Evolutionary conservation across 1,139 yeast genomes (phyloP), one percentile per base, ranked within the genome.

Genomic region (Geotrichum reessii): DNA sequence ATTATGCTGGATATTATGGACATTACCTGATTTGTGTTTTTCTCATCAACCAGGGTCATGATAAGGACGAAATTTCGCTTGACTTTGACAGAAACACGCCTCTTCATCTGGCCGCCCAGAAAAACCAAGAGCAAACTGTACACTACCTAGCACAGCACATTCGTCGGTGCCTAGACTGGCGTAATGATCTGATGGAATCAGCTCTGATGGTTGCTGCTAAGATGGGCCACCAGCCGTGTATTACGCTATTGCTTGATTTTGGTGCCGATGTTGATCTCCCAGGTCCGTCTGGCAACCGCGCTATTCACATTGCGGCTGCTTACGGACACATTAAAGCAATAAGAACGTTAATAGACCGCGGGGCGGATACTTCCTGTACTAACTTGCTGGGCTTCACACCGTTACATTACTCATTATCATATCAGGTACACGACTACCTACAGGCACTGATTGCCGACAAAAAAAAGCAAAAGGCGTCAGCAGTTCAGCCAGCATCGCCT

Each of bases 1-100:
- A 92, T 72, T 91, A 90, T 72, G 93, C 97, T 0, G 84, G 95
- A 8, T 87, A 74, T 68, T 76, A 87, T 66, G 97, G 97, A 37
- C 82, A 87, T 64, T 88, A 87, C 68, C 80, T 89, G 60, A 81
- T 90, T 6, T 87, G 96, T 68, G 90, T 85, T 21, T 68, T 64
- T 61, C 70, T 82, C 53, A 76, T 82, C 28, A 76, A 75, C 49
- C 68, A 76, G 55, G 83, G 84, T 6, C 84, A 80, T 63, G 86
- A 81, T 64, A 70, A 70, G 47, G 69, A 70, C 40, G 84, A 81
- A 63, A 73, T 78, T 5, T 74, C 79, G 9, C 71, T 78, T 56
- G 84, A 90, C 14, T 91, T 89, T 68, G 82, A 84, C 61, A 77
- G 82, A 21, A 78, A 86, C 58, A 84, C 95, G 1, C 87, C 92